Percentiles rank a stretch among this genome's conserved stretches.
These are phyloP conservation scores for Barnettozyma populi DNA, from an alignment of 805 yeast genomes.

Conservation along the genomic window DNA sequence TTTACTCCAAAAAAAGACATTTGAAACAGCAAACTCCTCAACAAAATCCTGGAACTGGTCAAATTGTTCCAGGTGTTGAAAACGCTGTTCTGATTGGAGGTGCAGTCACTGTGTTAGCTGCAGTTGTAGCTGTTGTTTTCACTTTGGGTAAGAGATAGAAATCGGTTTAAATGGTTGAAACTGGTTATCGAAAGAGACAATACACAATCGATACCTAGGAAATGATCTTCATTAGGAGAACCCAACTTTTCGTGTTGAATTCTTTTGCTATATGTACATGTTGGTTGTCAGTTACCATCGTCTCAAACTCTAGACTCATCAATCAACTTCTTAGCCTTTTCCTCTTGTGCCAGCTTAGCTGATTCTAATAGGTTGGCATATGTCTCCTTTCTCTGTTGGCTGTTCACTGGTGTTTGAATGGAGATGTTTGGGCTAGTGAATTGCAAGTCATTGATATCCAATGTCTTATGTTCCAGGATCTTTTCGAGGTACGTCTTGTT, in stretches of 20 bases:
- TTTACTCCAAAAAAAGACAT: slow-evolving; percentile 16
- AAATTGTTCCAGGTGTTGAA: slow-evolving; percentile 47
- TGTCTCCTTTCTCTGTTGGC: slow-evolving; percentile 20
- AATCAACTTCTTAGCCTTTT: slow-evolving; percentile 20
- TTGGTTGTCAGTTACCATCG: not conserved
- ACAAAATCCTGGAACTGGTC: slow-evolving; percentile 5
- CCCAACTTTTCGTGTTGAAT: not conserved
- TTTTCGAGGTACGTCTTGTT: slow-evolving; percentile 9
- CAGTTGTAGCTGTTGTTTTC: slow-evolving; percentile 51
- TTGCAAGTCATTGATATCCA: slow-evolving; percentile 15
- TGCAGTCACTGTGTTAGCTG: slow-evolving; percentile 53
- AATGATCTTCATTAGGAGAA: not conserved
- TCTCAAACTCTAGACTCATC: slow-evolving; percentile 17
- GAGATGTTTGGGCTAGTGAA: slow-evolving; percentile 21
- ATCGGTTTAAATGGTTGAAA: no score
- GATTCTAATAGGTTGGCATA: slow-evolving; percentile 20
- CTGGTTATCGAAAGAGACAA: not conserved
- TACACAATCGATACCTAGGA: not conserved
- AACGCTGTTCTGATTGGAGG: slow-evolving; percentile 63
- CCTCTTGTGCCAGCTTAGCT: slow-evolving; percentile 21
- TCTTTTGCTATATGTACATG: slow-evolving; percentile 5
- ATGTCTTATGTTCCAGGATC: slow-evolving; percentile 8
- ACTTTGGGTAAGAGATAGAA: slow-evolving; percentile 31
- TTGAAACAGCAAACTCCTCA: slow-evolving; percentile 4
- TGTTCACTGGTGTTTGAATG: slow-evolving; percentile 19